Percentiles rank a stretch among this genome's conserved stretches.
phyloP scores from a whole-genome alignment of 129 eudicot species.

The Tanacetum coccineum region DNA sequence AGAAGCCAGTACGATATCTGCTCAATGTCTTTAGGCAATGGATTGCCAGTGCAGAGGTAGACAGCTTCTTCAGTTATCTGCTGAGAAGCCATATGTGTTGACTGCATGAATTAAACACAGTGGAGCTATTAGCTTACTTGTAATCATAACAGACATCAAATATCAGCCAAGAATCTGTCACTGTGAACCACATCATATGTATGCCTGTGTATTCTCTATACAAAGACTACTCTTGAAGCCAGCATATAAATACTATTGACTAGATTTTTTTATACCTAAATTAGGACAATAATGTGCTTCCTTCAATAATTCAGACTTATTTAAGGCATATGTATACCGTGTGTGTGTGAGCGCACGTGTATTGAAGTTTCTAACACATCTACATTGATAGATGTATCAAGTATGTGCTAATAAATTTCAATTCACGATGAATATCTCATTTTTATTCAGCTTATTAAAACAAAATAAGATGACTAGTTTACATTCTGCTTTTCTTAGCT shows the following conservation, averaged over 20 bases:
- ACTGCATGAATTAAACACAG: conserved; percentile 59
- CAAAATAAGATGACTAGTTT: conserved; percentile 6
- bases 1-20: conserved; percentile 94
- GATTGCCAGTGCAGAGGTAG: conserved; percentile 97
- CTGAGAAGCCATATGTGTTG: conserved; percentile 97
- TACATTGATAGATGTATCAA: too few species aligned
- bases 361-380: too few species aligned
- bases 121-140: conserved; percentile 11
- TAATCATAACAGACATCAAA: conserved; percentile 3
- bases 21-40: conserved; percentile 96
- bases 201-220: background rate
- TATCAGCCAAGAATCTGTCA: background rate
- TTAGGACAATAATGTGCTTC: conserved; percentile 3
- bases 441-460: too few species aligned
- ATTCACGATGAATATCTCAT: too few species aligned
- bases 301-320: background rate
- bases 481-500: background rate
- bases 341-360: background rate
- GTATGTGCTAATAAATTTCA: too few species aligned
- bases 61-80: conserved; percentile 96
- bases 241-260: too few species aligned
- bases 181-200: background rate
- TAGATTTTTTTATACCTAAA: background rate
- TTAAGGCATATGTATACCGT: background rate
- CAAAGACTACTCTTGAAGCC: too few species aligned